Conservation (phyloP, 2,329 filamentous ascomycete genomes). For the Helminthosporium solani region DNA sequence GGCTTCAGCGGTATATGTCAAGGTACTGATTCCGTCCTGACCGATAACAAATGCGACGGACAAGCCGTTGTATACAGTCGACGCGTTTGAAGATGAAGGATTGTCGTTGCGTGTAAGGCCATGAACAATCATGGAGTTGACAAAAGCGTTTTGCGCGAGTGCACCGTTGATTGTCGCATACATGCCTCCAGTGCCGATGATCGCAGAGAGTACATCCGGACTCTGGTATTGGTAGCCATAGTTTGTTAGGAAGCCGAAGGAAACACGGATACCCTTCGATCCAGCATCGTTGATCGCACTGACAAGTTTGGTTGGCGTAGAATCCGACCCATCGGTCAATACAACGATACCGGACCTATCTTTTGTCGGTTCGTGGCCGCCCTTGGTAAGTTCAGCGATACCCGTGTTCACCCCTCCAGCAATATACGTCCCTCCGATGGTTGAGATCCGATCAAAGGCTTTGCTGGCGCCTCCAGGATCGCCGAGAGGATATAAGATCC, state of each 20-base stretch:
- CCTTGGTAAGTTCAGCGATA: not conserved
- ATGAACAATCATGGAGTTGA: slow-evolving; percentile 4
- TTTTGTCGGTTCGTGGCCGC: not conserved
- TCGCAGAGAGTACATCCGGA: not conserved
- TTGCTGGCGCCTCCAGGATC: slow-evolving; percentile 2
- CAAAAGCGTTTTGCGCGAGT: not conserved
- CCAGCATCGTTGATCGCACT: slow-evolving; percentile 4
- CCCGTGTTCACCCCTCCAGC: slow-evolving; percentile 3
- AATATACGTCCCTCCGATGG: slow-evolving; percentile 1
- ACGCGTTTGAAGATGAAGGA: not conserved
- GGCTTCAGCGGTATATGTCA: slow-evolving; percentile 8
- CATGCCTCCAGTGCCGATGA: slow-evolving; percentile 3
- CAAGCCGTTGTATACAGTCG: too few relatives aligned
- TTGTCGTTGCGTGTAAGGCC: slow-evolving; percentile 6
- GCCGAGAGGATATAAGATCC: slow-evolving; percentile 2
- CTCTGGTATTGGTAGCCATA: not conserved
- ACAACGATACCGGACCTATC: slow-evolving; percentile 7
- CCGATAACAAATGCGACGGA: too few relatives aligned
- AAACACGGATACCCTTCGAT: slow-evolving; percentile 2
- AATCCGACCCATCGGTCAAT: slow-evolving; percentile 5
- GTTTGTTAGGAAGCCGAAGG: slow-evolving; percentile 3
- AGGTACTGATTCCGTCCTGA: slow-evolving; percentile 1
- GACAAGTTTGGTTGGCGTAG: not conserved
- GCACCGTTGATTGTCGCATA: slow-evolving; percentile 2
- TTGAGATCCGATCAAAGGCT: not conserved